Percentiles rank a stretch among this genome's conserved stretches.
phyloP scores from a whole-genome alignment of 2,329 filamentous ascomycete species.

The Cladobotryum mycophilum region DNA sequence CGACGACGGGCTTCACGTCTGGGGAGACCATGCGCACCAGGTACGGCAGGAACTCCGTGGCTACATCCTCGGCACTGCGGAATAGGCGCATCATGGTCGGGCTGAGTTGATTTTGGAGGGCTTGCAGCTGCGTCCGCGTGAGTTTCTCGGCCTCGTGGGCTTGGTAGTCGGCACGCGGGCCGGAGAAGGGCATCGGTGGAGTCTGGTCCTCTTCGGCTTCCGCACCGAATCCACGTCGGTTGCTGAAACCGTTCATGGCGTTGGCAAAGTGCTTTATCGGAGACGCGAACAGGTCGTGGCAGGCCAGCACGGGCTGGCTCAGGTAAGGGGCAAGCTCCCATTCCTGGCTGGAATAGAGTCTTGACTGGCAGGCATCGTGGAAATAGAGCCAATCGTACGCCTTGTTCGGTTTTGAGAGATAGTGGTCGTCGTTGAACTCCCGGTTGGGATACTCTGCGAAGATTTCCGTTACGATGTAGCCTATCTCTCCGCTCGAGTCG shows the following conservation, averaged over 20 bases:
- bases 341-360: slow-evolving; percentile 76
- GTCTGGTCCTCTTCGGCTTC: slow-evolving; percentile 36
- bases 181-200: slow-evolving; percentile 67
- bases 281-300: slow-evolving; percentile 84
- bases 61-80: slow-evolving; percentile 69
- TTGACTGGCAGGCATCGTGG: slow-evolving; percentile 74
- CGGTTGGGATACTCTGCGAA: slow-evolving; percentile 81
- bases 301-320: slow-evolving; percentile 78
- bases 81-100: slow-evolving; percentile 70
- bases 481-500: slow-evolving; percentile 71
- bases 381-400: slow-evolving; percentile 96
- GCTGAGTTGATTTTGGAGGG: slow-evolving; percentile 65
- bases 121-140: slow-evolving; percentile 66
- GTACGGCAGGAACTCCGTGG: slow-evolving; percentile 79
- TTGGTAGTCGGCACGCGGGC: slow-evolving; percentile 72
- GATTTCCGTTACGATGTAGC: slow-evolving; percentile 74
- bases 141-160: slow-evolving; percentile 76
- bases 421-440: slow-evolving; percentile 87
- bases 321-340: slow-evolving; percentile 91
- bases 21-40: slow-evolving; percentile 78
- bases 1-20: slow-evolving; percentile 83
- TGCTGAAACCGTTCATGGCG: slow-evolving; percentile 36
- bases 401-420: slow-evolving; percentile 77
- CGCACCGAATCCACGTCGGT: slow-evolving; percentile 35
- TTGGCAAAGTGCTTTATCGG: slow-evolving; percentile 45